Conservation (phyloP, 106 monocot species). For the Phalaenopsis aphrodite region DNA sequence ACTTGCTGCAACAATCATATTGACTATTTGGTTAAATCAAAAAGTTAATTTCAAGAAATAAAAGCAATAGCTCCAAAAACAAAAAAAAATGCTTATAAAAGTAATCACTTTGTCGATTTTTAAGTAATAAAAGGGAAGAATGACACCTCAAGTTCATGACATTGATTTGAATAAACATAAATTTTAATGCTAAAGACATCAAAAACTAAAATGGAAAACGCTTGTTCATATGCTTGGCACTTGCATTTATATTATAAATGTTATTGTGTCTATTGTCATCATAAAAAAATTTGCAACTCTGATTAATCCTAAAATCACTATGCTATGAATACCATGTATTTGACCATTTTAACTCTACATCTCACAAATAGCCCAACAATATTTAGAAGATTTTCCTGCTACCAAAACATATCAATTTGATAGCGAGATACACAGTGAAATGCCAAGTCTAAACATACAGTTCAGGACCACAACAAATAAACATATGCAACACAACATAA, state of each 20-base stretch:
- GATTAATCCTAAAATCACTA: not conserved
- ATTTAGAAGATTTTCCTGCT: not conserved
- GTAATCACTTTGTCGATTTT: not conserved
- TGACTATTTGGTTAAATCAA: not conserved
- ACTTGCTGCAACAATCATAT: conserved; percentile 59
- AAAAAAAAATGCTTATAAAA: not conserved
- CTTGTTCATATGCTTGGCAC: not conserved
- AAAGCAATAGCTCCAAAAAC: not conserved
- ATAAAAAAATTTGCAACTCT: not conserved
- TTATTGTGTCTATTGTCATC: not conserved
- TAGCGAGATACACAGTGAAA: not conserved
- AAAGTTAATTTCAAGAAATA: not conserved
- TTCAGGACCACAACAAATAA: not conserved
- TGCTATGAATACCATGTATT: no score
- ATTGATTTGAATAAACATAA: not conserved
- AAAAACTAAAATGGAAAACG: not conserved
- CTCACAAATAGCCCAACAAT: not conserved
- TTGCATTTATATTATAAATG: not conserved
- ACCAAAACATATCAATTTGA: not conserved
- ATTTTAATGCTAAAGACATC: not conserved
- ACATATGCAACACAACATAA: not conserved
- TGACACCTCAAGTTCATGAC: not conserved
- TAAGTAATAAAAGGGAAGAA: not conserved
- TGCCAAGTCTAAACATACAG: not conserved
- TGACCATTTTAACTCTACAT: not conserved